Conservation (phyloP, 1,139 yeast species). For the Debaryomyces fabryi region DNA sequence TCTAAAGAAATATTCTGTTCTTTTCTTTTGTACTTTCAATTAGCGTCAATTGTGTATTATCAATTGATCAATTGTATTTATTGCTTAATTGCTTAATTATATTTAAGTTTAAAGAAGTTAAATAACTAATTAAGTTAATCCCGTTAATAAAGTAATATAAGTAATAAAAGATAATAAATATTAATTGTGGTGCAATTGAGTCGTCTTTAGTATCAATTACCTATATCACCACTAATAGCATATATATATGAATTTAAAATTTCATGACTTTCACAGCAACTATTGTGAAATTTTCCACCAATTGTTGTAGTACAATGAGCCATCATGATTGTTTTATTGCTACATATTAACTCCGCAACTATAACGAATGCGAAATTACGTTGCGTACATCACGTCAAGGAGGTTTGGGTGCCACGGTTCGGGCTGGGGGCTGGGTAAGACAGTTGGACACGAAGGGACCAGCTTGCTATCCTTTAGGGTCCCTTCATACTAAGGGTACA, state of each 20-base stretch:
- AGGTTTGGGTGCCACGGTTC: constrained; percentile 5
- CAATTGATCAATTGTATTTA: neutral
- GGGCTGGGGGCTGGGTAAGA: neutral
- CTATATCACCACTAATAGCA: neutral
- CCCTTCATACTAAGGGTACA: too few relatives aligned
- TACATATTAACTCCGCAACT: constrained; percentile 5
- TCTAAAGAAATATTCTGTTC: neutral
- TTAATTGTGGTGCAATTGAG: neutral
- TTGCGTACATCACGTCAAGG: neutral
- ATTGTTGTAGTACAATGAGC: constrained; percentile 2
- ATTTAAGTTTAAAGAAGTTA: neutral
- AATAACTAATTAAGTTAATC: neutral
- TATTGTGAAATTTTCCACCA: constrained; percentile 7
- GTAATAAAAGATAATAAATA: neutral
- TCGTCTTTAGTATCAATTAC: neutral
- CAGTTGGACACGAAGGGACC: too few relatives aligned
- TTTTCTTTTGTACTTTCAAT: neutral
- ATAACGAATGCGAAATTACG: constrained; percentile 8
- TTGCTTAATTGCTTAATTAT: neutral
- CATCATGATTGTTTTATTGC: constrained; percentile 3
- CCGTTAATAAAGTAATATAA: neutral
- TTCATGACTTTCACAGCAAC: constrained; percentile 8
- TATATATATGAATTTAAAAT: constrained; percentile 5
- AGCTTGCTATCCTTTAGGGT: too few relatives aligned
- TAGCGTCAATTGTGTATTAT: neutral